Evolutionary conservation across 192 early-diverging fungal genomes (phyloP), one percentile per base, ranked within the genome.

Genomic region (Coemansia pectinata): DNA sequence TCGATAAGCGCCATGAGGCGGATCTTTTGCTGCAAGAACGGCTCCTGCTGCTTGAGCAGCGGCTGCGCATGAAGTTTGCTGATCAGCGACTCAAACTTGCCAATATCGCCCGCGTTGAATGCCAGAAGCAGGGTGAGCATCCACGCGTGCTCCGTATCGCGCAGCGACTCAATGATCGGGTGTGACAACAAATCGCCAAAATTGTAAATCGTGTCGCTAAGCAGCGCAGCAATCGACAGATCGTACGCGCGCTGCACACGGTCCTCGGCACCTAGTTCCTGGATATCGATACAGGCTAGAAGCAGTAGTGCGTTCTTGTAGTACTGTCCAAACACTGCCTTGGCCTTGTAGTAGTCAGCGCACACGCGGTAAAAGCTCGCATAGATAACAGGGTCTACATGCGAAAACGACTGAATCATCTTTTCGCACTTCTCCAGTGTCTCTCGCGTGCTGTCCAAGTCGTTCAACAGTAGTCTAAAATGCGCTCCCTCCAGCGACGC

Each of bases 1-100:
- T 98, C 98, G 65, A 98, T 94, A 47, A 99, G 86, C 0, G 98
- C 92, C 95, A 98, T 98, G 65, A 98, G 85, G 45, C 96, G 92
- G 57, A 99, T 93, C 86, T 99, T 99, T 86, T 96, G 94, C 63
- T 91, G 89, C 55, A 99, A 78, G 69, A 93, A 90, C 14, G 88
- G 78, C 12, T 91, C 74, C 64, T 89, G 86, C 60, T 90, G 85
- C 55, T 90, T 87, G 62, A 99, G 87, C 50, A 98, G 69, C n/a
- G 88, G 86, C 93, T 98, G 83, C 60, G 87, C 85, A 38, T 86
- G 68, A 57, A 97, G 93, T 41, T 91, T 86, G 64, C 81, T 87
- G 33, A 71, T 66, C 44, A 95, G 88, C 14, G 88, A 77, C 73
- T 98, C 95, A 77, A 95, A 98, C 65, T 90, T 91, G 67, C 92